Conservation (phyloP, 345 rosid genomes). For the Populus pruinosa region DNA sequence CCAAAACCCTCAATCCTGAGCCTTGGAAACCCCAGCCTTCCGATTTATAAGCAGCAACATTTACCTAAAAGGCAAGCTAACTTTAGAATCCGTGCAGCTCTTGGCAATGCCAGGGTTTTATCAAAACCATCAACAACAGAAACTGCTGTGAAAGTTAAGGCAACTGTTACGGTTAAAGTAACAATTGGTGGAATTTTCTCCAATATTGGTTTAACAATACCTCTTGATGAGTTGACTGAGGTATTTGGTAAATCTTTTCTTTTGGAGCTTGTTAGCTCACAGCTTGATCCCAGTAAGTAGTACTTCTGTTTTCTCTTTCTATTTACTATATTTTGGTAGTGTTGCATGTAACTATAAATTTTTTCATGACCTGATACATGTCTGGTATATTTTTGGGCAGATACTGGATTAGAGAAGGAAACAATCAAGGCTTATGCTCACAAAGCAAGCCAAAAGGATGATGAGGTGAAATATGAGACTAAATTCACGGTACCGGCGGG, state of each 20-base stretch:
- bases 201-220: background rate
- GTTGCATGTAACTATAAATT: too few relatives aligned
- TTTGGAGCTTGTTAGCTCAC: slow-evolving; percentile 23
- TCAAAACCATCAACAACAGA: background rate
- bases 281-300: slow-evolving; percentile 13
- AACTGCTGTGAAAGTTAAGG: slow-evolving; percentile 1
- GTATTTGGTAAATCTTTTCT: slow-evolving; percentile 6
- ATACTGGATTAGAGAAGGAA: slow-evolving; percentile 18
- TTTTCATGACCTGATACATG: too few relatives aligned
- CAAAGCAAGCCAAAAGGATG: background rate
- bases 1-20: slow-evolving; percentile 1
- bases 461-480: slow-evolving; percentile 10
- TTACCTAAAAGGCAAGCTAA: background rate
- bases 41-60: background rate
- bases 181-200: slow-evolving; percentile 15
- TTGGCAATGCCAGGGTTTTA: background rate
- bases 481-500: slow-evolving; percentile 16
- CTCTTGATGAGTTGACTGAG: slow-evolving; percentile 9
- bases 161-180: slow-evolving; percentile 13
- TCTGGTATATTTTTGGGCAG: background rate
- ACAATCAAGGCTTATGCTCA: slow-evolving; percentile 14
- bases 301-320: background rate
- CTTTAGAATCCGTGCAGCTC: background rate
- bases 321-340: too few relatives aligned
- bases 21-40: background rate